Evolutionary conservation across 2,329 filamentous ascomycete genomes (phyloP), one percentile per base, ranked within the genome.

Genomic region (Fusarium falciforme): DNA sequence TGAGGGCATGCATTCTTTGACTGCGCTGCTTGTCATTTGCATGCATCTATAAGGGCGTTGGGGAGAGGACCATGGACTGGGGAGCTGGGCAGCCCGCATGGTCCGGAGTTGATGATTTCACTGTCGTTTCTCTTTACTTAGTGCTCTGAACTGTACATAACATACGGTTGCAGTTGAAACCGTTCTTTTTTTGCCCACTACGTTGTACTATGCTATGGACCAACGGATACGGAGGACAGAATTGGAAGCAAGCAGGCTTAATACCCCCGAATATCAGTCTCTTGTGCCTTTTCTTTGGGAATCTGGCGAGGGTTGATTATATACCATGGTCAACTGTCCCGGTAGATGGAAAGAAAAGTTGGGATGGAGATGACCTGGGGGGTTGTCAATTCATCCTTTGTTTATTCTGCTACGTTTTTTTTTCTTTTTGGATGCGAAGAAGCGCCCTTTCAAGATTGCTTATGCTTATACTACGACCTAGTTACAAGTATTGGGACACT

Each of bases 41-140:
- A 75, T 74, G 61, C 68, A 78, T 68, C 70, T 71, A 67, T 67
- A 72, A 38, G 47, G 77, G 77, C 75, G 77, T 78, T 78, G 63
- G 66, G 70, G 63, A 29, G 66, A 67, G 54, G 70, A 68, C 74
- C 68, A 70, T 68, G 62, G 63, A 68, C 54, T 57, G 60, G 63
- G 63, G 73, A 40, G 38, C 61, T 52, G 68, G 63, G 66, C 61
- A 65, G 33, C 74, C 64, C 64, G 54, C 75, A 76, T 76, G 74
- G 77, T 67, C 66, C 44, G 77, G 77, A 77, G 77, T 78, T 78
- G 64, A 67, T 69, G 65, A 65, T 68, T 64, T 69, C 63, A 63
- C 66, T 62, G 42, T 66, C 66, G 58, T 64, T 72, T 76, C 58
- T 59, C 52, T 69, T 68, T 71, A 58, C 66, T 66, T 70, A 42